Evolutionary conservation across 192 early-diverging fungal species (phyloP).

Genomic region (Lunasporangiospora selenospora): DNA sequence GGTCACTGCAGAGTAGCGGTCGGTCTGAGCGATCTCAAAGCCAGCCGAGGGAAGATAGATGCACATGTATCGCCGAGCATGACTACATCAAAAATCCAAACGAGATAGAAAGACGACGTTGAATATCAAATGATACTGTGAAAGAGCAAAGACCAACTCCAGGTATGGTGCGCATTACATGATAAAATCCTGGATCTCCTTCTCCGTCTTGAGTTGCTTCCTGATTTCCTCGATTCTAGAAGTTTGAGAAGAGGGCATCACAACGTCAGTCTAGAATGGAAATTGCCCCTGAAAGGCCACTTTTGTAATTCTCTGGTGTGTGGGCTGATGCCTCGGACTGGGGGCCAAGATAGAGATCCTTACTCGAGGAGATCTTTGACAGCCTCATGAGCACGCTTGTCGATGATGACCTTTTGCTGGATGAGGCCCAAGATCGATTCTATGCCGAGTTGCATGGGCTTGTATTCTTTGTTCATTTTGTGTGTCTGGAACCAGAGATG

Average conservation of each 20-base stretch:
- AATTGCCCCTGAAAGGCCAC: background rate
- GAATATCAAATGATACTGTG: constrained; percentile 45
- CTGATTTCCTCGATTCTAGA: constrained; percentile 50
- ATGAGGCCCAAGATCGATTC: constrained; percentile 47
- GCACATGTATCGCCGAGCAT: constrained; percentile 42
- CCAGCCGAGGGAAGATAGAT: constrained; percentile 63
- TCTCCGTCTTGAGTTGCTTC: constrained; percentile 31
- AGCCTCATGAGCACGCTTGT: constrained; percentile 46
- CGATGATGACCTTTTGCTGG: constrained; percentile 44
- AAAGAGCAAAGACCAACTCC: background rate
- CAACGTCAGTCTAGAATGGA: too few relatives aligned
- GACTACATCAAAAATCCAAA: constrained; percentile 8
- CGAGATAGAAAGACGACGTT: constrained; percentile 16
- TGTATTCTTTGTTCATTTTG: constrained; percentile 56
- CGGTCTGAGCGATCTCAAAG: constrained; percentile 61
- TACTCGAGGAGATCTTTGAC: constrained; percentile 53
- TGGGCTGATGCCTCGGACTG: background rate
- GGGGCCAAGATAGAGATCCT: constrained; percentile 7
- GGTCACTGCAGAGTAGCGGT: constrained; percentile 52
- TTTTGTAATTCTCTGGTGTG: background rate
- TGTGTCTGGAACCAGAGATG: constrained; percentile 59
- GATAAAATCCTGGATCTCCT: constrained; percentile 50
- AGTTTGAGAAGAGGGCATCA: too few relatives aligned
- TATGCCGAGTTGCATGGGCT: constrained; percentile 13
- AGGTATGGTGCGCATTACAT: too few relatives aligned